Conservation (phyloP, 1,139 yeast genomes). For the Yamadazyma dendronema region DNA sequence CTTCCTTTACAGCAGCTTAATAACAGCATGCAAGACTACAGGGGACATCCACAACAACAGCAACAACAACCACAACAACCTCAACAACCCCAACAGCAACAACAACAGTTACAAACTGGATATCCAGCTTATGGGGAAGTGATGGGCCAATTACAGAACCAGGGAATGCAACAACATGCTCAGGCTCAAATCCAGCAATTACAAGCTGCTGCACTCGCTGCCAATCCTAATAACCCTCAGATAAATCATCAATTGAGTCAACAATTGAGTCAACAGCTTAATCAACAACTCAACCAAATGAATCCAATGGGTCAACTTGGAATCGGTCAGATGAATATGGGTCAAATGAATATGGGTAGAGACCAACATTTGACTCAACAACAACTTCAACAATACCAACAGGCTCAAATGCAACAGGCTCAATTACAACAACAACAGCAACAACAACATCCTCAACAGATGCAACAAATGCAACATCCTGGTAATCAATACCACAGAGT, state of each 20-base stretch:
- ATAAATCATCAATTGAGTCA: constrained; percentile 19
- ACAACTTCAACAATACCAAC: constrained; percentile 14
- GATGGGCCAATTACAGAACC: constrained; percentile 23
- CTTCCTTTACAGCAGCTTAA: constrained; percentile 2
- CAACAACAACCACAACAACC: constrained; percentile 3
- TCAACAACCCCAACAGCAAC: constrained; percentile 3
- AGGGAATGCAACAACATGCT: constrained; percentile 7
- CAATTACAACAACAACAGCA: constrained; percentile 7
- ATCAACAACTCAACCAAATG: constrained; percentile 25
- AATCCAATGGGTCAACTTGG: constrained; percentile 17
- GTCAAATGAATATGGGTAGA: constrained; percentile 10
- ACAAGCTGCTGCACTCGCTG: constrained; percentile 19
- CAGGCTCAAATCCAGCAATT: constrained; percentile 21
- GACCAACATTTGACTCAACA: constrained; percentile 8
- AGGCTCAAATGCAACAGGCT: constrained; percentile 11
- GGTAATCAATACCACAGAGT: no score
- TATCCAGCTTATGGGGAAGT: constrained; percentile 8
- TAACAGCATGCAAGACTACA: constrained; percentile 3
- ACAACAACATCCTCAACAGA: constrained; percentile 4
- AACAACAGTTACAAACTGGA: constrained; percentile 2
- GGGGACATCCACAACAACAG: constrained; percentile 1
- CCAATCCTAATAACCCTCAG: constrained; percentile 20
- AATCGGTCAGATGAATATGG: constrained; percentile 13
- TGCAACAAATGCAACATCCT: constrained; percentile 10
- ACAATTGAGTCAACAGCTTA: constrained; percentile 26